Percentiles rank a stretch among this genome's conserved stretches.
phyloP scores from a whole-genome alignment of 495 filamentous ascomycete species.

The Talaromyces adpressus region DNA sequence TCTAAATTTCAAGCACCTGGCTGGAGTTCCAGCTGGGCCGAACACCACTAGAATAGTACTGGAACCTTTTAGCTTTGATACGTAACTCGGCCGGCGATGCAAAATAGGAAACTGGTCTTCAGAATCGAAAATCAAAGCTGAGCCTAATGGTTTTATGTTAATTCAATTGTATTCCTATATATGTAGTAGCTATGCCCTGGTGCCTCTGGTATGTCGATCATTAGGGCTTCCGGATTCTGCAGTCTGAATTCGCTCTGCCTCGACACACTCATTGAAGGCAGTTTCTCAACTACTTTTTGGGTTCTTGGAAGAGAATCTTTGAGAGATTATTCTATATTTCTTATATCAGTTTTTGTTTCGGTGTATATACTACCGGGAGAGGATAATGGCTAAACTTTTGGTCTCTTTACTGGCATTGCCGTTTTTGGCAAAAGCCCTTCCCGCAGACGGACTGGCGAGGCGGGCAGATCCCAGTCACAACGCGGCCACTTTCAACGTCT shows the following conservation, averaged over 20 bases:
- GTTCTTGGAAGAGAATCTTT: neutral
- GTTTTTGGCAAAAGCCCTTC: neutral
- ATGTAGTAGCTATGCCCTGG: neutral
- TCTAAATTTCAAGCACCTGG: neutral
- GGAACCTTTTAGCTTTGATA: neutral
- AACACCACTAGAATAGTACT: neutral
- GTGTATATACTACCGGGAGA: neutral
- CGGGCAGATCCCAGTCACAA: neutral
- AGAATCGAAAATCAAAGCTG: neutral
- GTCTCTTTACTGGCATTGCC: constrained; percentile 7
- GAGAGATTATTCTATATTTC: neutral
- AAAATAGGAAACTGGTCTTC: constrained; percentile 6
- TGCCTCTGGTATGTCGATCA: neutral
- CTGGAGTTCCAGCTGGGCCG: neutral
- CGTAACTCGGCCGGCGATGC: neutral
- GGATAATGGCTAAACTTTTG: constrained; percentile 2
- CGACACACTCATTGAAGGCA: neutral
- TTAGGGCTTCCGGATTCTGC: constrained; percentile 3
- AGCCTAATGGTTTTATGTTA: neutral
- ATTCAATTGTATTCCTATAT: neutral
- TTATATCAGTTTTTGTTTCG: neutral
- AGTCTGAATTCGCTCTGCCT: neutral
- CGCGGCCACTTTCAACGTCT: neutral
- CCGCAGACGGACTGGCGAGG: neutral
- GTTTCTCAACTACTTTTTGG: neutral